These are phyloP conservation scores for Lentinula lateritia DNA, from an alignment of 768 basidiomycete genomes.

Conservation along the genomic window DNA sequence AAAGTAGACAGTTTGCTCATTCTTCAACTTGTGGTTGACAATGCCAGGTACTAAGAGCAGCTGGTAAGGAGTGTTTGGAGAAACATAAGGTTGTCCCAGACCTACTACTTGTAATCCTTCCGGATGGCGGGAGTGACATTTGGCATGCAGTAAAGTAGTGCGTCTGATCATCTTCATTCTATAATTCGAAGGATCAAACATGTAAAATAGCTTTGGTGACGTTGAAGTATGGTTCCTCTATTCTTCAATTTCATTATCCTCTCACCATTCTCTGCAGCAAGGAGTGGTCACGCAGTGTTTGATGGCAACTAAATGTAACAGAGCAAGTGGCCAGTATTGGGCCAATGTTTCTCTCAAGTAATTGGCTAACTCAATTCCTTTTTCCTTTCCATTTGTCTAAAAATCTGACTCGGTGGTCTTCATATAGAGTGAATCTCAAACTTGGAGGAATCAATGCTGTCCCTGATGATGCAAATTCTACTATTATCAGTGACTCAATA, in stretches of 20 bases:
- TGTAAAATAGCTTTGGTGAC: slow-evolving; percentile 13
- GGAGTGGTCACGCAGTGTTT: slow-evolving; percentile 56
- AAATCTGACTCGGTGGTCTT: not conserved
- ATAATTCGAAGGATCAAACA: not conserved
- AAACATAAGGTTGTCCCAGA: slow-evolving; percentile 27
- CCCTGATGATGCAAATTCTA: not conserved
- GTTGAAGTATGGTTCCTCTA: slow-evolving; percentile 29
- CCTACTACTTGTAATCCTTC: slow-evolving; percentile 47
- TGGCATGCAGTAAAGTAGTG: slow-evolving; percentile 55
- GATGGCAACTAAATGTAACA: slow-evolving; percentile 36
- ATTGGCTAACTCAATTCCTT: slow-evolving; percentile 8
- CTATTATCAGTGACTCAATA: not conserved
- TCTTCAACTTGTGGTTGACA: too few relatives aligned
- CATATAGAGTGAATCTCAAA: not conserved
- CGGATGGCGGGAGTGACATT: slow-evolving; percentile 49
- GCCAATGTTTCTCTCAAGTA: slow-evolving; percentile 49
- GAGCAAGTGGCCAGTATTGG: slow-evolving; percentile 44
- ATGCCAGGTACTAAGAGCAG: not conserved
- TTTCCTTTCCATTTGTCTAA: not conserved
- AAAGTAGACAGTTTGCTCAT: too few relatives aligned
- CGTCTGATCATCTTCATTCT: slow-evolving; percentile 6
- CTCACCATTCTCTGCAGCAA: slow-evolving; percentile 24
- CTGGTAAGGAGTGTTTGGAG: slow-evolving; percentile 29
- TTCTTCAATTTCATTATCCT: slow-evolving; percentile 21
- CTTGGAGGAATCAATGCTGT: not conserved